phyloP scores from a whole-genome alignment of 345 rosid genomes.

The Toxicodendron radicans region DNA sequence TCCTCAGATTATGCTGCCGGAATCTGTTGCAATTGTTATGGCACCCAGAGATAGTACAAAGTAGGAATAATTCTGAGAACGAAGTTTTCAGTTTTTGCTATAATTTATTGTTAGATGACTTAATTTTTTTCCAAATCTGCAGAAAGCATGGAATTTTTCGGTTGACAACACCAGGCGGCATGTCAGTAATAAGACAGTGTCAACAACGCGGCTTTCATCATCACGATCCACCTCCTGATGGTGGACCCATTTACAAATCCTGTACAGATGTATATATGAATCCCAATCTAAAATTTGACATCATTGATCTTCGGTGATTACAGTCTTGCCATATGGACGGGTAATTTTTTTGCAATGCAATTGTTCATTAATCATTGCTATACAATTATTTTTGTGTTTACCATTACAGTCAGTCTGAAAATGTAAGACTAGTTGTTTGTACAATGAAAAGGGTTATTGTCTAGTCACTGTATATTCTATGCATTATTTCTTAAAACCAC shows the following conservation, averaged over 20 bases:
- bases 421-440: neutral
- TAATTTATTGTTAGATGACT: neutral
- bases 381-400: neutral
- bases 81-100: neutral
- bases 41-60: conserved; percentile 82
- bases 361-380: conserved; percentile 21
- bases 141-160: conserved; percentile 92
- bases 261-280: conserved; percentile 92
- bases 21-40: conserved; percentile 98
- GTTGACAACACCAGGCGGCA: conserved; percentile 89
- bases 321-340: neutral
- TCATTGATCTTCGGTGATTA: conserved; percentile 82
- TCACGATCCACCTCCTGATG: conserved; percentile 72
- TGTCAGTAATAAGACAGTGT: conserved; percentile 87
- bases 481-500: neutral
- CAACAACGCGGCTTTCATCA: conserved; percentile 89
- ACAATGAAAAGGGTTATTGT: neutral
- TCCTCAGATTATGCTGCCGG: conserved; percentile 87
- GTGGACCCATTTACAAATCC: conserved; percentile 81
- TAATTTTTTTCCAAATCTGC: neutral
- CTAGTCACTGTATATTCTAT: conserved; percentile 8
- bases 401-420: neutral
- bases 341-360: conserved; percentile 10
- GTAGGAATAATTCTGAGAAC: conserved; percentile 28
- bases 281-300: conserved; percentile 71